phyloP scores from a whole-genome alignment of 75 land plant genomes.

The Selaginella moellendorffii region DNA sequence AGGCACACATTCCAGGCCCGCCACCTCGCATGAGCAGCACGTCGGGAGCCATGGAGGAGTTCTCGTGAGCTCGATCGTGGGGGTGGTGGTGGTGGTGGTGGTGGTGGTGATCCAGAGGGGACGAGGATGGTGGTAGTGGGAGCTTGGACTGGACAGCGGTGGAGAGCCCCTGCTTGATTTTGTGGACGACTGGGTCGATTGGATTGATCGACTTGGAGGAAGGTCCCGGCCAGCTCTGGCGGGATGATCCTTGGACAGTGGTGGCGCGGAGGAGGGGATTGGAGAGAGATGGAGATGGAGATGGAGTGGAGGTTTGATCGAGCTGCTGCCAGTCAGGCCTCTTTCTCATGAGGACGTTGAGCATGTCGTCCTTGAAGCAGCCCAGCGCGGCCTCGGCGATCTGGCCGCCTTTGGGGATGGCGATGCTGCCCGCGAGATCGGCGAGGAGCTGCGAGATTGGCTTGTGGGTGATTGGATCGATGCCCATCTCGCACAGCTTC shows the following conservation, averaged over 20 bases:
- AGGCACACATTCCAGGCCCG: too few species aligned
- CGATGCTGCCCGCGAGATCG: slow-evolving; percentile 55
- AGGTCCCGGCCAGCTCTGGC: background rate
- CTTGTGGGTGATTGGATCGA: slow-evolving; percentile 94
- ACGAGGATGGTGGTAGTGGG: too few species aligned
- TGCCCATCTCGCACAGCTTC: slow-evolving; percentile 93
- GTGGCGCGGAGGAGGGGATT: background rate
- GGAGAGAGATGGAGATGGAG: background rate
- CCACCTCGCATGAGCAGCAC: background rate
- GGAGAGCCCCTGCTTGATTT: slow-evolving; percentile 17
- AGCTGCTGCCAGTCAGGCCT: slow-evolving; percentile 22
- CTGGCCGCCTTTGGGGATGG: slow-evolving; percentile 59
- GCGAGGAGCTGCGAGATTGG: slow-evolving; percentile 96
- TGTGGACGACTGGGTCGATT: slow-evolving; percentile 17
- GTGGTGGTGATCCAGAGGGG: too few species aligned
- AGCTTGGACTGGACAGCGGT: slow-evolving; percentile 13
- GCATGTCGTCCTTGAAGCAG: slow-evolving; percentile 98
- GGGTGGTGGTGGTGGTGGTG: too few species aligned
- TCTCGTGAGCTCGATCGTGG: too few species aligned
- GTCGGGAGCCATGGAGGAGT: too few species aligned
- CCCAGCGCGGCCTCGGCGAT: slow-evolving; percentile 96
- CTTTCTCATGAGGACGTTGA: slow-evolving; percentile 52
- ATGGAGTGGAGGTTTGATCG: background rate
- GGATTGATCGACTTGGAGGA: background rate
- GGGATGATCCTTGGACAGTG: too few species aligned